These are phyloP conservation scores for Exserohilum rostratum DNA, from an alignment of 2,329 filamentous ascomycete species.

Conservation along the genomic window DNA sequence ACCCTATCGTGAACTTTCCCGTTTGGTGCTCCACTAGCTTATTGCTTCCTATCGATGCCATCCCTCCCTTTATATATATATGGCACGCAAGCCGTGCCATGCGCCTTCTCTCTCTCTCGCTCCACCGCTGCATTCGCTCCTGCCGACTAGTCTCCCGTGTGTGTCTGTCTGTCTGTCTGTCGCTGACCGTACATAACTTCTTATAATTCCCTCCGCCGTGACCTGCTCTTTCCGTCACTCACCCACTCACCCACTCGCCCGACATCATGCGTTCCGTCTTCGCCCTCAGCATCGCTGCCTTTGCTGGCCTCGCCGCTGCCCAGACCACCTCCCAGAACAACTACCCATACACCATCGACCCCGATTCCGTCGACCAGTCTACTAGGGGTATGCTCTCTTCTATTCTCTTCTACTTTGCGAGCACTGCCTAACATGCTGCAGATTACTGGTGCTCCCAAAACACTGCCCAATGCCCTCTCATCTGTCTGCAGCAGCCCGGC, in stretches of 20 bases:
- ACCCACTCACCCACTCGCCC: constrained; percentile 7
- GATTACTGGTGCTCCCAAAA: constrained; percentile 71
- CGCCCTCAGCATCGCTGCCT: constrained; percentile 59
- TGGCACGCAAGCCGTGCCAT: constrained; percentile 12
- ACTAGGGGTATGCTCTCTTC: constrained; percentile 57
- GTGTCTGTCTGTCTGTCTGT: constrained; percentile 22
- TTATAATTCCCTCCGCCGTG: constrained; percentile 22
- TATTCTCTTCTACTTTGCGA: background rate
- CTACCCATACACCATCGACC: constrained; percentile 63
- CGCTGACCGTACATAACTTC: constrained; percentile 25
- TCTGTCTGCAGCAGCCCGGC: constrained; percentile 69
- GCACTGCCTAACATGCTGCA: constrained; percentile 42
- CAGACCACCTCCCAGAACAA: constrained; percentile 44
- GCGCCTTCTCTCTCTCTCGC: constrained; percentile 22
- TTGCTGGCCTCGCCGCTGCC: constrained; percentile 60
- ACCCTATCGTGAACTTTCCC: constrained; percentile 18
- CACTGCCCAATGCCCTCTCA: constrained; percentile 68
- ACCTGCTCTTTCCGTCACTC: constrained; percentile 8
- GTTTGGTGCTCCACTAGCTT: constrained; percentile 24
- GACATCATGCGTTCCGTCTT: constrained; percentile 55
- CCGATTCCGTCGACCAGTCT: constrained; percentile 61
- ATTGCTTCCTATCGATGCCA: constrained; percentile 24
- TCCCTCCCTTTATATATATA: constrained; percentile 39
- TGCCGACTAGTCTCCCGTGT: constrained; percentile 1
- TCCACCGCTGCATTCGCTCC: constrained; percentile 24